Evolutionary conservation across 164 flowering plant species (phyloP).

Genomic region (Cinnamomum micranthum): DNA sequence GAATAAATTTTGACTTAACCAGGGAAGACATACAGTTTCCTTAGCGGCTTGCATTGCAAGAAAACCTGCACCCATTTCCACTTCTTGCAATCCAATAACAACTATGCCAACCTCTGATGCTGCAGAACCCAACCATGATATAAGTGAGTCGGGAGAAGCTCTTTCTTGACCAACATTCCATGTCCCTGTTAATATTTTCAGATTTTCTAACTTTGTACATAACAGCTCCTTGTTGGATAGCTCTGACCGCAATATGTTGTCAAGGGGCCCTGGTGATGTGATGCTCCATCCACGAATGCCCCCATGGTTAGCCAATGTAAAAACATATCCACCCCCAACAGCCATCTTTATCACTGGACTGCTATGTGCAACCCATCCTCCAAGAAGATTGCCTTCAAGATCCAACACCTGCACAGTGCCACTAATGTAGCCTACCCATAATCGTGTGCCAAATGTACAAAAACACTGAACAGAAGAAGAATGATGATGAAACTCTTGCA

Average conservation of each 20-base stretch:
- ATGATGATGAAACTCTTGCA: slow-evolving; percentile 65
- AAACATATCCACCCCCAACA: slow-evolving; percentile 59
- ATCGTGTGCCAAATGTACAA: slow-evolving; percentile 66
- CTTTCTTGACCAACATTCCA: slow-evolving; percentile 99
- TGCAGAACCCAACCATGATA: slow-evolving; percentile 79
- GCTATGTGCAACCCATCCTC: slow-evolving; percentile 88
- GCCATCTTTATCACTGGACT: slow-evolving; percentile 73
- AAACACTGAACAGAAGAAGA: slow-evolving; percentile 64
- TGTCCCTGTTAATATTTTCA: slow-evolving; percentile 73
- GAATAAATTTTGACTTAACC: not conserved
- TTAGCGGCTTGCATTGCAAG: slow-evolving; percentile 98
- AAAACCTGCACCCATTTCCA: slow-evolving; percentile 99
- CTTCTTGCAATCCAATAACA: slow-evolving; percentile 95
- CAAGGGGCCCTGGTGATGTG: slow-evolving; percentile 79
- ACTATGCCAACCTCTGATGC: slow-evolving; percentile 77
- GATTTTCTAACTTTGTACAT: slow-evolving; percentile 50
- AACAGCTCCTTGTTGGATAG: slow-evolving; percentile 48
- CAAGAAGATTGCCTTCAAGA: slow-evolving; percentile 72
- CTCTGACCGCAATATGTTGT: slow-evolving; percentile 60
- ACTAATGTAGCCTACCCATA: slow-evolving; percentile 86
- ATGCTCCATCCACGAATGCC: slow-evolving; percentile 94
- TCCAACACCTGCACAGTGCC: slow-evolving; percentile 75
- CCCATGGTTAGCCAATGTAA: slow-evolving; percentile 90
- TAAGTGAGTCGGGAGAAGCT: slow-evolving; percentile 72
- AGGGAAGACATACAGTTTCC: slow-evolving; percentile 66